Conservation (phyloP, 228 moss, liverwort and hornwort species). For the Sphagnum magellanicum region DNA sequence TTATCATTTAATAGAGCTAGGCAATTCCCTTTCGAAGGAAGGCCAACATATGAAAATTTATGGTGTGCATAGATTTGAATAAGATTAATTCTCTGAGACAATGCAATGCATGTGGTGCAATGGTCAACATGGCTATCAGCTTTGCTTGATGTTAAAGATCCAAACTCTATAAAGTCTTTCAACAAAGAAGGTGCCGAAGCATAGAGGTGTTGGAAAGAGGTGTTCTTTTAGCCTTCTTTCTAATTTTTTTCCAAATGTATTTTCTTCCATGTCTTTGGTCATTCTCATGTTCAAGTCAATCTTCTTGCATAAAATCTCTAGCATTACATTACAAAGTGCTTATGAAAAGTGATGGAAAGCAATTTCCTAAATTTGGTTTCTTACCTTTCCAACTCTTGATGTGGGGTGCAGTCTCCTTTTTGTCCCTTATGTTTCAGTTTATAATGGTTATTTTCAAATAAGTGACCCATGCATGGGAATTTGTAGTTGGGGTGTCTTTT, state of each 20-base stretch:
- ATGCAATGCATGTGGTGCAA: conserved; percentile 57
- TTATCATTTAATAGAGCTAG: not conserved
- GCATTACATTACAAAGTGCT: too few species aligned
- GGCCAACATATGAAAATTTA: not conserved
- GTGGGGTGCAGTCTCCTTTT: too few species aligned
- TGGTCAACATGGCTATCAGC: conserved; percentile 83
- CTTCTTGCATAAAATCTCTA: too few species aligned
- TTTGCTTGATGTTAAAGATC: conserved; percentile 62
- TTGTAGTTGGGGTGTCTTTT: conserved; percentile 1
- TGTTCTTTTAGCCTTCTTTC: conserved; percentile 5
- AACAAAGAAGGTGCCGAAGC: conserved; percentile 7
- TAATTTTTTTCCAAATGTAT: too few species aligned
- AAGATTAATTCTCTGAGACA: conserved; percentile 2
- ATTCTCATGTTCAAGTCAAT: too few species aligned
- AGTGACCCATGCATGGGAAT: not conserved
- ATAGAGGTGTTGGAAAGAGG: conserved; percentile 53
- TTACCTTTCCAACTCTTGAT: too few species aligned
- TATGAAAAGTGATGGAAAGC: too few species aligned
- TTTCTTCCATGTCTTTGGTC: too few species aligned
- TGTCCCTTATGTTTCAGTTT: too few species aligned
- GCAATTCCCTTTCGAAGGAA: not conserved
- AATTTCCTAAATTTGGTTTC: too few species aligned
- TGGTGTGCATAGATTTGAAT: not conserved
- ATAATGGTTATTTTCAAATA: too few species aligned
- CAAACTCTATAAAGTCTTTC: conserved; percentile 9